A percentile compares a stretch with the other conserved stretches of the same genome.
These are phyloP conservation scores for Datisca glomerata DNA, from an alignment of 306 rosid species.

Conservation along the genomic window DNA sequence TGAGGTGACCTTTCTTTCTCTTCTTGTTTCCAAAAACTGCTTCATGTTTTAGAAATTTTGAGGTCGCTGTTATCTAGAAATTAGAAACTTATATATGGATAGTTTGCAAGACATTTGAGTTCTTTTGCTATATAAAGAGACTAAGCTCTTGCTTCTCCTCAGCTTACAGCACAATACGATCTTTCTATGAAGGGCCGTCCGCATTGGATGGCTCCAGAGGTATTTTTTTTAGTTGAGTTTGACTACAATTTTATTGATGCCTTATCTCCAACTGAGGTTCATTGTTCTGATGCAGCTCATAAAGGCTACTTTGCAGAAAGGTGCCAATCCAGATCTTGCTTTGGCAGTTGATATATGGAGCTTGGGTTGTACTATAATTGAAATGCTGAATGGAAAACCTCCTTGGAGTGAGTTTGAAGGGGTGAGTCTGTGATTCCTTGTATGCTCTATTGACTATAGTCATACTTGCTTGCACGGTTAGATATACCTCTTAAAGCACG, in stretches of 20 bases:
- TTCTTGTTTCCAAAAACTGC: too few species aligned
- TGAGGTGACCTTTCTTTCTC: too few species aligned
- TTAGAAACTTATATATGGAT: too few species aligned
- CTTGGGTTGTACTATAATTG: conserved; percentile 87
- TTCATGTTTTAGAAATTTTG: too few species aligned
- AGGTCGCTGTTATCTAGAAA: too few species aligned
- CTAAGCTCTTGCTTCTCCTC: conserved; percentile 15
- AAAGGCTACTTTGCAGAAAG: conserved; percentile 68
- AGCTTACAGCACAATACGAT: conserved; percentile 63
- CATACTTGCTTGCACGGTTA: too few species aligned
- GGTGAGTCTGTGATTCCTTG: too few species aligned
- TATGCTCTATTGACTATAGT: too few species aligned
- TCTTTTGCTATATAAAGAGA: too few species aligned
- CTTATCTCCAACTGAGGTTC: conserved; percentile 3
- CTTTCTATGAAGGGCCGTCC: conserved; percentile 97
- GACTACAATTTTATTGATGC: conserved; percentile 5
- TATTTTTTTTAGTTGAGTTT: conserved; percentile 21
- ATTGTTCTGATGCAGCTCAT: conserved; percentile 48
- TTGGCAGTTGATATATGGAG: conserved; percentile 96
- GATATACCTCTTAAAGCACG: too few species aligned
- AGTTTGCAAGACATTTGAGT: too few species aligned
- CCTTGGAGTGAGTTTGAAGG: conserved; percentile 83
- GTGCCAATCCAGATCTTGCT: conserved; percentile 48
- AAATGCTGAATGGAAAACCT: conserved; percentile 89
- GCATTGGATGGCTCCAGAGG: conserved; percentile 99